Evolutionary conservation across 345 rosid genomes (phyloP), one percentile per base, ranked within the genome.

Genomic region (Hevea brasiliensis): DNA sequence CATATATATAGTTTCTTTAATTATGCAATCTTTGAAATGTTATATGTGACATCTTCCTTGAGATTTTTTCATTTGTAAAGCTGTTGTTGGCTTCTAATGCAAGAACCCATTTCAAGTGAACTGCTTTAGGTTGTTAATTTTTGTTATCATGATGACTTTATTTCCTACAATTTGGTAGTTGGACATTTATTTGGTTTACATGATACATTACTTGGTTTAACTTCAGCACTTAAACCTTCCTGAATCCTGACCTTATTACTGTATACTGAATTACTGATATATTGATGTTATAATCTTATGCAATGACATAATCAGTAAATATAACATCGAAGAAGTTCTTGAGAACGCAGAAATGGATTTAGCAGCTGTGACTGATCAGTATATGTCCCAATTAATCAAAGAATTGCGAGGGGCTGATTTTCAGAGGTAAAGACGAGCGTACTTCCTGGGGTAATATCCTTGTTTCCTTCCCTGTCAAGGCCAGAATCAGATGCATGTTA

Each of bases 381-480:
- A 91, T 32, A 67, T 95, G 26, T 77, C 90, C 8, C 86, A 84
- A 72, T 82, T 95, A 75, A 86, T 87, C 77, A 89, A 88, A 83
- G 99, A 95, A 72, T 80, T 92, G 75, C 91, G 78, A 76, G 99
- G 99, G 64, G 87, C 89, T 71, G 97, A 91, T 72, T 91, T 92
- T 70, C 92, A 97, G 98, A 95, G 89, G 87, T 87, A 92, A 26
- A 79, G 99, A 73, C 82, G 94, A 42, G 94, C 98, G 59, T 92
- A 89, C 79, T 90, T 96, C 98, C 98, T 1, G 99, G 98, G 92
- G 99, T 92, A 60, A 75, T 29, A n/a, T 74, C 65, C 67, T 66
- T 72, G 4, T 72, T 55, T 73, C 15, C 41, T 47, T 68, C 27
- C 50, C 62, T 54, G 18, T 35, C 50, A 17, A 67, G 67, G 56